Percentiles rank a stretch among this genome's conserved stretches.
These are phyloP conservation scores for Apiospora saccharicola DNA, from an alignment of 2,329 filamentous ascomycete species.

Conservation along the genomic window DNA sequence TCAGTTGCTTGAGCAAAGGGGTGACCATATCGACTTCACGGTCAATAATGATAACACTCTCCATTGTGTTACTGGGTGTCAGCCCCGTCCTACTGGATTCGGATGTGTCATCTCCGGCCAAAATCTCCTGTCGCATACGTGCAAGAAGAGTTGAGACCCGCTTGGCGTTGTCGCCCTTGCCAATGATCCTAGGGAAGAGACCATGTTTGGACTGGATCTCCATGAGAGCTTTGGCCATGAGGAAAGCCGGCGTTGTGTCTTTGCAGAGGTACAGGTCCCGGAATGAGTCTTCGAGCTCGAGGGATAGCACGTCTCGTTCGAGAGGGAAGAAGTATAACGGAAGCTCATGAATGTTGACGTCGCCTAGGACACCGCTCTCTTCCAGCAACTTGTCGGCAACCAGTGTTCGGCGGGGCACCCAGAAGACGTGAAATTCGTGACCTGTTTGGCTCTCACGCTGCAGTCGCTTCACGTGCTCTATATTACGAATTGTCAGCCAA, in stretches of 20 bases:
- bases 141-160: constrained; percentile 85
- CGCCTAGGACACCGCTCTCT: constrained; percentile 90
- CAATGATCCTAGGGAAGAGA: constrained; percentile 91
- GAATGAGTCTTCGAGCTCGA: constrained; percentile 89
- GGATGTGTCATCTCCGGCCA: constrained; percentile 77
- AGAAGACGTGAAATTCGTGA: constrained; percentile 97
- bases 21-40: constrained; percentile 95
- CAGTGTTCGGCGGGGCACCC: constrained; percentile 90
- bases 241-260: constrained; percentile 88
- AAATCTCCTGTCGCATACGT: constrained; percentile 89
- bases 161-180: constrained; percentile 94
- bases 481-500: constrained; percentile 47
- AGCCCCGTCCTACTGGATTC: constrained; percentile 71
- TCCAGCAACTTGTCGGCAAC: constrained; percentile 92
- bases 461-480: constrained; percentile 90
- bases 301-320: constrained; percentile 87
- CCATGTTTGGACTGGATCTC: constrained; percentile 90
- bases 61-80: constrained; percentile 84
- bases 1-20: constrained; percentile 89
- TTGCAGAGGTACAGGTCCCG: constrained; percentile 87
- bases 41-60: constrained; percentile 94
- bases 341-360: constrained; percentile 87
- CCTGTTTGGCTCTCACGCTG: constrained; percentile 87
- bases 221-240: constrained; percentile 93
- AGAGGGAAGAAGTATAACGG: constrained; percentile 90